Evolutionary conservation across 2,329 filamentous ascomycete genomes (phyloP).

Genomic region (Arthrobotrys pseudoclavata): DNA sequence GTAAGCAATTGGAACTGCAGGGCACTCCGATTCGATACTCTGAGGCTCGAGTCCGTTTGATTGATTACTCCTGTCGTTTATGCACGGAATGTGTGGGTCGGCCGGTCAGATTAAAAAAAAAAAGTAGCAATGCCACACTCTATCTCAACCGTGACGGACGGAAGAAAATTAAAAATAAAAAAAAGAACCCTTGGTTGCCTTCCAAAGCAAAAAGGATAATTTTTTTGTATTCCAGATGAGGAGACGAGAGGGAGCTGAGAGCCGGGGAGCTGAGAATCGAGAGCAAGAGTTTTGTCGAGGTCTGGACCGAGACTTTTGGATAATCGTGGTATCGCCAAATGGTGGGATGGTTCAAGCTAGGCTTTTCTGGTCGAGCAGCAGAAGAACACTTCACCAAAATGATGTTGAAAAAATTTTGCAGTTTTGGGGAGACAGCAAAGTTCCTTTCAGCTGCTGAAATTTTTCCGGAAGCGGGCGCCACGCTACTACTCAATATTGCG

Average conservation of each 20-base stretch:
- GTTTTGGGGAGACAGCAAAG: conserved; percentile 54
- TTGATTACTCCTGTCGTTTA: conserved; percentile 47
- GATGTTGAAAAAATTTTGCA: conserved; percentile 28
- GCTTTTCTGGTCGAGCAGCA: conserved; percentile 28
- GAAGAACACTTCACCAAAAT: conserved; percentile 28
- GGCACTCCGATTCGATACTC: conserved; percentile 35
- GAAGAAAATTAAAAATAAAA: conserved; percentile 1
- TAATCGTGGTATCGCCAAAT: conserved; percentile 15
- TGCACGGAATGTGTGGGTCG: conserved; percentile 32
- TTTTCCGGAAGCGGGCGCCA: background rate
- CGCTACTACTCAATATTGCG: conserved; percentile 20
- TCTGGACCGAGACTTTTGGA: conserved; percentile 16
- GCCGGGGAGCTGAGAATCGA: background rate
- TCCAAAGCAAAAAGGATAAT: conserved; percentile 14
- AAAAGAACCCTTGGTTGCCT: conserved; percentile 12
- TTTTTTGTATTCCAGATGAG: background rate
- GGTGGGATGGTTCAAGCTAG: conserved; percentile 8
- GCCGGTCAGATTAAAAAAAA: conserved; percentile 33
- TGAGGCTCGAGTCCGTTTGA: conserved; percentile 30
- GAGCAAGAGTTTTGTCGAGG: conserved; percentile 7
- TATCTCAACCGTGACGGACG: conserved; percentile 21
- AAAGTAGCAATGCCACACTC: conserved; percentile 48
- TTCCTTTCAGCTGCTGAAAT: conserved; percentile 42
- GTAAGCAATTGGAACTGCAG: conserved; percentile 43
- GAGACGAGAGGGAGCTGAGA: background rate